Conservation (phyloP, 2,329 filamentous ascomycete species). For the Chrysoporthe austroafricana region DNA sequence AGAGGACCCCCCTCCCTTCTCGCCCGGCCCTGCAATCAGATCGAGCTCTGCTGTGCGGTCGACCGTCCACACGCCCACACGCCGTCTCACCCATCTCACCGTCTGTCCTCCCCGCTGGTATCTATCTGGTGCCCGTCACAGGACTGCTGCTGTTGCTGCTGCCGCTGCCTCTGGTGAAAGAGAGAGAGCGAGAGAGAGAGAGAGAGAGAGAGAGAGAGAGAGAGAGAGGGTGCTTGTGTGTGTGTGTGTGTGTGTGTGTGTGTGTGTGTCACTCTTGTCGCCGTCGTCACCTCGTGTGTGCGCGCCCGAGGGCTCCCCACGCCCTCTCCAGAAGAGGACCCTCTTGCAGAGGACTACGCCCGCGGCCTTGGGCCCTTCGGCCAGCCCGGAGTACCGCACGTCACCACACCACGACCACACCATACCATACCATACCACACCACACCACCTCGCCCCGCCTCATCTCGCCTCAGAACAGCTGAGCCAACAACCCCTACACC, state of each 20-base stretch:
- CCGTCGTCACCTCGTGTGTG: background rate
- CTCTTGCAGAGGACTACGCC: background rate
- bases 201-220: too few relatives aligned
- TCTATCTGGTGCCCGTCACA: background rate
- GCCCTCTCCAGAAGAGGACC: background rate
- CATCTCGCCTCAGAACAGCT: background rate
- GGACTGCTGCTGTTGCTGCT: background rate
- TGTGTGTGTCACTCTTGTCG: background rate
- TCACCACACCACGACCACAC: background rate
- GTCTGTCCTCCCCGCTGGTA: background rate
- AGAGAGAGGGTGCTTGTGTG: too few relatives aligned
- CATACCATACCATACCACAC: background rate
- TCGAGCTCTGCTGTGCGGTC: background rate
- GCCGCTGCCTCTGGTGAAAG: too few relatives aligned
- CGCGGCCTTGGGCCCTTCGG: background rate
- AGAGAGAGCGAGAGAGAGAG: too few relatives aligned
- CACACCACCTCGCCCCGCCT: background rate
- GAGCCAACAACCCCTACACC: background rate
- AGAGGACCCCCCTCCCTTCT: background rate
- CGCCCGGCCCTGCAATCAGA: background rate
- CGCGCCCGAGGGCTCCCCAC: too few relatives aligned
- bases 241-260: too few relatives aligned
- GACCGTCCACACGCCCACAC: background rate
- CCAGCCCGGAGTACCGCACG: background rate
- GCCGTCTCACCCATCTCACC: background rate